Evolutionary conservation across 768 basidiomycete genomes (phyloP), one percentile per base, ranked within the genome.

Genomic region (Naganishia friedmannii): DNA sequence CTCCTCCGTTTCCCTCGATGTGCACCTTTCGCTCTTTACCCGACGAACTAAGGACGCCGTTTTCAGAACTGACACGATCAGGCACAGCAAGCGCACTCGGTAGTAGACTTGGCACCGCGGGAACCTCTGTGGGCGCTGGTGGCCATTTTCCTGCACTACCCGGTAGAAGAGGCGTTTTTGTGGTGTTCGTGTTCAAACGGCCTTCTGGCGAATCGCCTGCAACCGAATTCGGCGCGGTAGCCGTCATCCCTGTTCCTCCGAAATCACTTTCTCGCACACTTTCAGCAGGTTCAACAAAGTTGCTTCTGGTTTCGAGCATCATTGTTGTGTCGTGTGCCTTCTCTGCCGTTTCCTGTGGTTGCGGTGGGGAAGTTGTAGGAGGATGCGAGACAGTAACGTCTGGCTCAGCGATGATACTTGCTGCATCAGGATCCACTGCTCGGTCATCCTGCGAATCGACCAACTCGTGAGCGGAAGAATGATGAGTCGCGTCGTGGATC

Each of bases 101-200:
- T 15, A 70, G 28, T 17, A 58, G 56, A 39, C 58, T 65, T 21
- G 69, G 69, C n/a, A 70, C 69, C 6, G 69, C n/a, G 5, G 69
- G 51, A 29, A 70, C 51, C 17, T 56, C 54, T 12, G 69, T 70
- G 1, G 69, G 69, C 29, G 69, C 63, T 9, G 69, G 69, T 17
- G 69, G 69, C 69, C 69, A 70, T 26, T 31, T 63, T 28, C 23
- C 57, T 3, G 5, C 29, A 28, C 23, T 42, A 13, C 32, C 57
- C 15, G 31, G 29, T 2, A 15, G n/a, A 34, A 51, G 48, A n/a
- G 48, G 48, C 48, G 48, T n/a, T 6, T 12, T 26, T 13, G 48
- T 4, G 3, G 23, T 51, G 23, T 2, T 13, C n/a, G 48, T 51
- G n/a, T 26, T 51, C 48, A 13, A 7, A 4, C 48, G 48, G 1